phyloP scores from a whole-genome alignment of 352 stramenopile genomes.

The Discostella stelligera region DNA sequence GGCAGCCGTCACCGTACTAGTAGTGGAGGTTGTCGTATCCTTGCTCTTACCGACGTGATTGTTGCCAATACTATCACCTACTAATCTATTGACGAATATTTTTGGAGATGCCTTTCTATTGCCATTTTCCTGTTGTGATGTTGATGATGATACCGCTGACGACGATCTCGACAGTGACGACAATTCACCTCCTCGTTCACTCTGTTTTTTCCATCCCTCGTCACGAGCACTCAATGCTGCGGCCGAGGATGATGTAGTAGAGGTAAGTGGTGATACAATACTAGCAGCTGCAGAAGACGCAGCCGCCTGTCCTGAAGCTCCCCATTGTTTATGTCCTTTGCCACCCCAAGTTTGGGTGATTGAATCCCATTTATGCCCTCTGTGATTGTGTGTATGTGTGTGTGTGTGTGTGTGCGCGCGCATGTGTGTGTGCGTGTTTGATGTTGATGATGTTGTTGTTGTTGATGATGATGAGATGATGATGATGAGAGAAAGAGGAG shows the following conservation, averaged over 20 bases:
- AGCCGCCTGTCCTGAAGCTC: conserved; percentile 59
- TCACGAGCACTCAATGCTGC: neutral
- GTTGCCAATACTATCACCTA: conserved; percentile 35
- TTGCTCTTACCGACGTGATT: neutral
- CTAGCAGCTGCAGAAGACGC: neutral
- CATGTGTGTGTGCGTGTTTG: neutral
- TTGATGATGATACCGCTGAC: neutral
- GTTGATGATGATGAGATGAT: no score
- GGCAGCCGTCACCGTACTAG: neutral
- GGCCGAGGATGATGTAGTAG: neutral
- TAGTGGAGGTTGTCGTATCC: neutral
- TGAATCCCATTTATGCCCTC: conserved; percentile 78
- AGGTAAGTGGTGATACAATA: neutral
- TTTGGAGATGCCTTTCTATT: neutral
- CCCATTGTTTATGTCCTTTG: conserved; percentile 82
- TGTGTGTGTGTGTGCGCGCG: no score
- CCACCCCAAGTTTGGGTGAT: conserved; percentile 74
- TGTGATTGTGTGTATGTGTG: neutral
- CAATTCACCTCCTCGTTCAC: neutral
- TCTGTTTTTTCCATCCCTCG: neutral
- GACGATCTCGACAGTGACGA: neutral
- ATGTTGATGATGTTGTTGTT: neutral
- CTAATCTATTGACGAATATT: neutral
- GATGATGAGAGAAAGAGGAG: no score
- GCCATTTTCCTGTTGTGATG: neutral